A percentile compares a stretch with the other conserved stretches of the same genome.
Evolutionary conservation across 1,284 basidiomycete species (phyloP).

Genomic region (Entoloma clypeatum): DNA sequence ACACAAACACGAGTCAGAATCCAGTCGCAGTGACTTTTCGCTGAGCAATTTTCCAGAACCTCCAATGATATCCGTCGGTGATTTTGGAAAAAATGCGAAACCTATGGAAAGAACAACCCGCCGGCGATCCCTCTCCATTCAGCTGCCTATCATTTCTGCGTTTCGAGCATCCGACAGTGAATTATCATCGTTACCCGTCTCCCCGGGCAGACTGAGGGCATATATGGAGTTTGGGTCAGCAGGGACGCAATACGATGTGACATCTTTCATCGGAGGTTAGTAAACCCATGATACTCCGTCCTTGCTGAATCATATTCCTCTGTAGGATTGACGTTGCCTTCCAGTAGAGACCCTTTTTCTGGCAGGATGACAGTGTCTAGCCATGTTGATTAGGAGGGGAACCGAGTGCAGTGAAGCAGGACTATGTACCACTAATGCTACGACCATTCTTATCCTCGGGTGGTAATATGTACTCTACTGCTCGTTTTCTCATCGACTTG

Average conservation of each 20-base stretch:
- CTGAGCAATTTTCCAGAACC: constrained; percentile 68
- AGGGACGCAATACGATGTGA: constrained; percentile 65
- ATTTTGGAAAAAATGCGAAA: constrained; percentile 10
- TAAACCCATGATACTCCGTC: constrained; percentile 2
- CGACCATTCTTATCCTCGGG: too few relatives aligned
- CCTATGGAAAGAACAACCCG: too few relatives aligned
- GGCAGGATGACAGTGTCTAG: too few relatives aligned
- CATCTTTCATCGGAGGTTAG: constrained; percentile 71
- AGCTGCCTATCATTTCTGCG: too few relatives aligned
- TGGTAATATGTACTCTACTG: too few relatives aligned
- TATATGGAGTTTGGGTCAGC: constrained; percentile 37
- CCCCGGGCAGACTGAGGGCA: constrained; percentile 15
- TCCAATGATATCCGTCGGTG: constrained; percentile 34
- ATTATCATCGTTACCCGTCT: constrained; percentile 9
- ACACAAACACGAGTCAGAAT: constrained; percentile 32
- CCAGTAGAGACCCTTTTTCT: constrained; percentile 2
- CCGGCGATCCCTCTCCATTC: too few relatives aligned
- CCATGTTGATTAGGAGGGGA: too few relatives aligned
- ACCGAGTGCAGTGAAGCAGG: too few relatives aligned
- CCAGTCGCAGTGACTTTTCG: constrained; percentile 58
- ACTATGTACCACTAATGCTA: too few relatives aligned
- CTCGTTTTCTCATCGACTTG: too few relatives aligned
- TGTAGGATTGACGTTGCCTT: constrained; percentile 31
- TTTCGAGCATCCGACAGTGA: constrained; percentile 3
- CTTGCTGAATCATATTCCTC: constrained; percentile 1